Conservation (phyloP, 1,139 yeast species). For the Saccharomyces pastorianus region DNA sequence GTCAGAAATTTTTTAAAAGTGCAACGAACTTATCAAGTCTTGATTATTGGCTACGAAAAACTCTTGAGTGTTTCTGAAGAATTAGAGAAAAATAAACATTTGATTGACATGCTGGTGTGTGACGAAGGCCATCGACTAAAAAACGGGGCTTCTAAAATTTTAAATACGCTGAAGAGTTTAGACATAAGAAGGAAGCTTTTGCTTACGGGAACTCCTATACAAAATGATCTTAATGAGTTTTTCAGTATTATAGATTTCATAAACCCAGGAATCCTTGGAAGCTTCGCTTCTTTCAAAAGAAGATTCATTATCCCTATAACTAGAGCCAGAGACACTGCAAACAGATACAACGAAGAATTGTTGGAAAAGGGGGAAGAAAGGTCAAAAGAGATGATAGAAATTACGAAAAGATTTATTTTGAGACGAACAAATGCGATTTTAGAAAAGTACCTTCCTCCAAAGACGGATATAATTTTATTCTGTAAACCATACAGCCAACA, state of each 20-base stretch:
- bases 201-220: constrained; percentile 90
- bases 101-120: constrained; percentile 64
- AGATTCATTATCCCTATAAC: constrained; percentile 64
- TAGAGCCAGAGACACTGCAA: constrained; percentile 64
- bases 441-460: constrained; percentile 61
- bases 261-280: constrained; percentile 76
- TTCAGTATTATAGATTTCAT: constrained; percentile 73
- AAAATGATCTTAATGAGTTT: constrained; percentile 81
- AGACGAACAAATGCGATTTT: constrained; percentile 67
- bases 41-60: constrained; percentile 84
- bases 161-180: constrained; percentile 52
- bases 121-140: constrained; percentile 94
- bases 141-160: constrained; percentile 58
- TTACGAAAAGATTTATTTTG: constrained; percentile 61
- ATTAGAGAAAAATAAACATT: constrained; percentile 41
- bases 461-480: constrained; percentile 71
- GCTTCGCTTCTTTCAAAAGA: constrained; percentile 53
- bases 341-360: constrained; percentile 41
- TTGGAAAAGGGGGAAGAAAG: constrained; percentile 51
- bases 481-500: constrained; percentile 69
- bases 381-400: constrained; percentile 51
- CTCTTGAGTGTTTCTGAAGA: constrained; percentile 36
- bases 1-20: constrained; percentile 50
- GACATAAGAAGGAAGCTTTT: constrained; percentile 52
- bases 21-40: constrained; percentile 69